These are phyloP conservation scores for Camellia oleifera DNA, from an alignment of 179 eudicot species.

Conservation along the genomic window DNA sequence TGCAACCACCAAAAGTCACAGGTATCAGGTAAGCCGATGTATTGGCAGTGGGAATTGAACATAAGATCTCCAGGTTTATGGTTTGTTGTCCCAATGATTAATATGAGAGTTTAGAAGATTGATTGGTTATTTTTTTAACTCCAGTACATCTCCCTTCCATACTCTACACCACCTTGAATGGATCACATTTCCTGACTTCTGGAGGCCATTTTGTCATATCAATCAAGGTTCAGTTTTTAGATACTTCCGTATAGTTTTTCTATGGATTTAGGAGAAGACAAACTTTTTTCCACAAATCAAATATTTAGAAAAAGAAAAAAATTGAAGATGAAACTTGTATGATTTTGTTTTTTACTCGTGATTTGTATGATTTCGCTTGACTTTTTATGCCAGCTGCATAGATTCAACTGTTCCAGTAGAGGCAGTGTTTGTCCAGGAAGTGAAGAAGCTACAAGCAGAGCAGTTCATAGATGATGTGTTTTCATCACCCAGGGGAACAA, in stretches of 20 bases:
- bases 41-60: too few relatives aligned
- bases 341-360: neutral
- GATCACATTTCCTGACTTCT: constrained; percentile 74
- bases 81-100: too few relatives aligned
- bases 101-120: too few relatives aligned
- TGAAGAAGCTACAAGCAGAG: too few relatives aligned
- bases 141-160: too few relatives aligned
- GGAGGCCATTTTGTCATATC: constrained; percentile 96
- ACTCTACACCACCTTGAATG: constrained; percentile 45
- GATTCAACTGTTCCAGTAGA: constrained; percentile 80
- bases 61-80: too few relatives aligned
- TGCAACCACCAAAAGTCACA: too few relatives aligned
- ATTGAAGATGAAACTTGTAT: neutral
- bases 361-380: neutral
- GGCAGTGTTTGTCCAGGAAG: constrained; percentile 53
- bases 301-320: neutral
- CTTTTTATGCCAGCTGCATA: constrained; percentile 69
- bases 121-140: too few relatives aligned
- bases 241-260: neutral
- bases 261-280: neutral
- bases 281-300: neutral
- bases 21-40: too few relatives aligned
- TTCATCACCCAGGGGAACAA: too few relatives aligned
- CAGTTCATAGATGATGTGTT: too few relatives aligned
- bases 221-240: constrained; percentile 50